These are phyloP conservation scores for Vigna radiata DNA, from an alignment of 306 rosid species.

Conservation along the genomic window DNA sequence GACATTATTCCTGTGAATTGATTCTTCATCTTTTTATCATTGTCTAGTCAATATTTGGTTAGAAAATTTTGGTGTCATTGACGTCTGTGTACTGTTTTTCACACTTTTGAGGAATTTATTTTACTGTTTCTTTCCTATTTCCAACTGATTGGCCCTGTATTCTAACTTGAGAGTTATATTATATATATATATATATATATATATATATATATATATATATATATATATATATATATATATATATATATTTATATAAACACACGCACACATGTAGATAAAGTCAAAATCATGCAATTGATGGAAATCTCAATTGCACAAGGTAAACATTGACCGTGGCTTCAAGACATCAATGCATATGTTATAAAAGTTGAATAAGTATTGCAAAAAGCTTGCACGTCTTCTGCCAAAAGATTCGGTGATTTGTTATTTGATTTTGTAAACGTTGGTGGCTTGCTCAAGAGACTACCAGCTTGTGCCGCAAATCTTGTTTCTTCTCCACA, in stretches of 20 bases:
- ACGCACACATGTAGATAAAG: not conserved
- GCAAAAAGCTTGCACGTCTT: too few relatives aligned
- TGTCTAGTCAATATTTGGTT: constrained; percentile 24
- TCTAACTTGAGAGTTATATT: constrained; percentile 11
- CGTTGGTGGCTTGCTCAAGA: too few relatives aligned
- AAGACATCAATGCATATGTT: not conserved
- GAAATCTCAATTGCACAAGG: not conserved
- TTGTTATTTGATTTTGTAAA: too few relatives aligned
- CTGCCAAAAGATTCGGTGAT: too few relatives aligned
- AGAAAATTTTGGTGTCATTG: not conserved
- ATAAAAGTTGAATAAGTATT: not conserved
- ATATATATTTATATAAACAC: too few relatives aligned
- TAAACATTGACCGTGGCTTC: not conserved
- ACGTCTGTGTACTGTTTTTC: constrained; percentile 13
- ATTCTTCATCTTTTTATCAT: constrained; percentile 1
- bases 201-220: too few relatives aligned
- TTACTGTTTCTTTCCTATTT: not conserved
- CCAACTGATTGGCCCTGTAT: not conserved
- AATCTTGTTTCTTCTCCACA: too few relatives aligned
- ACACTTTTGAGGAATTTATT: constrained; percentile 24
- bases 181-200: too few relatives aligned
- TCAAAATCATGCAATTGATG: not conserved
- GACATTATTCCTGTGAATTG: constrained; percentile 10
- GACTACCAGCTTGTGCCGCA: too few relatives aligned
- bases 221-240: too few relatives aligned